These are phyloP conservation scores for Talaromyces piceae DNA, from an alignment of 2,329 filamentous ascomycete species.

Conservation along the genomic window DNA sequence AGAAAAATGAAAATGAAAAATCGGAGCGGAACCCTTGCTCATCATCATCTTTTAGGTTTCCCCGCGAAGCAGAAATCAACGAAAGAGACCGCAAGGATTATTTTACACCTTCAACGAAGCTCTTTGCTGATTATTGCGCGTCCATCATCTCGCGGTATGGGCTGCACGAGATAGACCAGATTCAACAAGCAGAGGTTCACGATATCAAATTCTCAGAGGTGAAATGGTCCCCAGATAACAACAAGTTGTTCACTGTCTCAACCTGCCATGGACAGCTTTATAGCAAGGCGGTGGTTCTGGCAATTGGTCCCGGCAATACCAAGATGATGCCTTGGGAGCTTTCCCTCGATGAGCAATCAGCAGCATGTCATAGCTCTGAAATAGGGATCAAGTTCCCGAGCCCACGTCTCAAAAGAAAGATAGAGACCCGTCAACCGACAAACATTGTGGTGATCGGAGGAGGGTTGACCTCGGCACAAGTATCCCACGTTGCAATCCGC, in stretches of 20 bases:
- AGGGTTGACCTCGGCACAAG: constrained; percentile 67
- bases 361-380: constrained; percentile 58
- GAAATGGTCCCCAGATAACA: constrained; percentile 32
- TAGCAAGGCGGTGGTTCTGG: constrained; percentile 59
- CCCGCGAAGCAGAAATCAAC: constrained; percentile 48
- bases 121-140: constrained; percentile 57
- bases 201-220: constrained; percentile 55
- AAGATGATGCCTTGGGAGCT: constrained; percentile 43
- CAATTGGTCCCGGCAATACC: constrained; percentile 60
- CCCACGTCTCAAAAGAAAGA: constrained; percentile 44
- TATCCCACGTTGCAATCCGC: constrained; percentile 59
- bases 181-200: constrained; percentile 53
- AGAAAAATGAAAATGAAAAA: neutral
- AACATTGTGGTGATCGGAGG: constrained; percentile 66
- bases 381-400: constrained; percentile 51
- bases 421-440: constrained; percentile 45
- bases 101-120: constrained; percentile 54
- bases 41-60: constrained; percentile 17
- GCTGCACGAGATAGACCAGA: constrained; percentile 40
- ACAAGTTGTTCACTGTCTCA: constrained; percentile 55
- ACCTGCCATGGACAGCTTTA: constrained; percentile 50
- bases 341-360: constrained; percentile 35
- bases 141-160: constrained; percentile 52
- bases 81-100: constrained; percentile 63
- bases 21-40: neutral